Percentiles rank a stretch among this genome's conserved stretches.
Evolutionary conservation across 352 stramenopile genomes (phyloP).

Genomic region (Elongisporangium senticosum): DNA sequence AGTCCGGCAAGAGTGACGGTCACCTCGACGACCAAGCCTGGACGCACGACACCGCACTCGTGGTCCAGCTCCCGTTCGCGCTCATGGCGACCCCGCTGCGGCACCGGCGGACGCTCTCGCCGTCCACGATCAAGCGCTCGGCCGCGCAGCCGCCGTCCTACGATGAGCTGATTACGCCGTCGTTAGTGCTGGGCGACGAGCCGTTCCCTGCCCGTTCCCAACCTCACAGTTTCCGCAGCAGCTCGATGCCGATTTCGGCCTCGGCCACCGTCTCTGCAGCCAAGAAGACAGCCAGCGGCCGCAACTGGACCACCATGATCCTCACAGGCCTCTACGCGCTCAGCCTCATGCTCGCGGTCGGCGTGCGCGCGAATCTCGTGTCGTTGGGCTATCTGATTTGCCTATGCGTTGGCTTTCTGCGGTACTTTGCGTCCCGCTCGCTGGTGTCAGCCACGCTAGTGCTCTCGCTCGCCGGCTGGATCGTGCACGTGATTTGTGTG

Average conservation of each 20-base stretch:
- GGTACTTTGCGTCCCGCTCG: conserved; percentile 52
- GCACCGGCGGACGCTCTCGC: background rate
- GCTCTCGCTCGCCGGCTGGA: conserved; percentile 35
- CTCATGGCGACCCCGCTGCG: background rate
- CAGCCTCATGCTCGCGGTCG: conserved; percentile 47
- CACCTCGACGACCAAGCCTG: background rate
- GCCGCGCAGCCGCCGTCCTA: background rate
- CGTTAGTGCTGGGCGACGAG: background rate
- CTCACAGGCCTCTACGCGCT: conserved; percentile 27
- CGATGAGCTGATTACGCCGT: background rate
- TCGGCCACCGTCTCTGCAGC: background rate
- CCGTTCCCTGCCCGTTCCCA: background rate
- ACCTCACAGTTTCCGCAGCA: background rate
- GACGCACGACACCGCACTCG: background rate
- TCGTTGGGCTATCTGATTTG: conserved; percentile 66
- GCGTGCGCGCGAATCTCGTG: conserved; percentile 44
- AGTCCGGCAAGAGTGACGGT: background rate
- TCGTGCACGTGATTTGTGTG: conserved; percentile 29
- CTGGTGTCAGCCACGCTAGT: conserved; percentile 40
- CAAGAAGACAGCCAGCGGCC: background rate
- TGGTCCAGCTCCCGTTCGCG: background rate
- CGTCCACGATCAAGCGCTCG: background rate
- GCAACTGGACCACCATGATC: background rate
- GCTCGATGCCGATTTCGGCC: background rate
- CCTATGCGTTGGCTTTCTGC: conserved; percentile 54